phyloP scores from a whole-genome alignment of 768 basidiomycete species.

The Lentinula lateritia region DNA sequence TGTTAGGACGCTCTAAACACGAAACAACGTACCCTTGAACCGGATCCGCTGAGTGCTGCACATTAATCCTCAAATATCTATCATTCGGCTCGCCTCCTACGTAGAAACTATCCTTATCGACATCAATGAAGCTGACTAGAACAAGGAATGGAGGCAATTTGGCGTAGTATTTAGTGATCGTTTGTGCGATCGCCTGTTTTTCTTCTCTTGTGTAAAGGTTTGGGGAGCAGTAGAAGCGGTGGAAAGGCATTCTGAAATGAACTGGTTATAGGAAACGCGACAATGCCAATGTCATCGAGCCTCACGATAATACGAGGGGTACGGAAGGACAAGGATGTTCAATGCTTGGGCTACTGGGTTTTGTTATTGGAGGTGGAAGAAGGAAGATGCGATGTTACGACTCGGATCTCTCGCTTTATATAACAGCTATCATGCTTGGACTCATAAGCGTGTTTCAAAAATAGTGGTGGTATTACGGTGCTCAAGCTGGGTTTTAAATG shows the following conservation, averaged over 20 bases:
- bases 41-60: slow-evolving; percentile 17
- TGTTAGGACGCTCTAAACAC: not conserved
- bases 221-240: slow-evolving; percentile 18
- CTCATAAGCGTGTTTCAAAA: no score
- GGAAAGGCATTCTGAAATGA: slow-evolving; percentile 16
- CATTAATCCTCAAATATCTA: slow-evolving; percentile 14
- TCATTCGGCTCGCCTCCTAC: slow-evolving; percentile 15
- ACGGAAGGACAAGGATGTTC: no score
- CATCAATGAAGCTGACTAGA: slow-evolving; percentile 18
- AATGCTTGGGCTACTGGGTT: no score
- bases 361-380: no score
- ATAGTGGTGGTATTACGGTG: no score
- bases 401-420: no score
- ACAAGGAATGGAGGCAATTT: slow-evolving; percentile 17
- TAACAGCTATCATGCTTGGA: no score
- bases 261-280: no score
- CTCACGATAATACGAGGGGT: no score
- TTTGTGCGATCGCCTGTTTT: slow-evolving; percentile 15
- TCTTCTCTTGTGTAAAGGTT: slow-evolving; percentile 16
- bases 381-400: no score
- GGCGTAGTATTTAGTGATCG: slow-evolving; percentile 14
- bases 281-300: no score
- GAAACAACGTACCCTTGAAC: slow-evolving; percentile 9
- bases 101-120: slow-evolving; percentile 12
- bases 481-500: no score